Conservation (phyloP, 177 flowering plant genomes). For the Vitis hybrid region DNA sequence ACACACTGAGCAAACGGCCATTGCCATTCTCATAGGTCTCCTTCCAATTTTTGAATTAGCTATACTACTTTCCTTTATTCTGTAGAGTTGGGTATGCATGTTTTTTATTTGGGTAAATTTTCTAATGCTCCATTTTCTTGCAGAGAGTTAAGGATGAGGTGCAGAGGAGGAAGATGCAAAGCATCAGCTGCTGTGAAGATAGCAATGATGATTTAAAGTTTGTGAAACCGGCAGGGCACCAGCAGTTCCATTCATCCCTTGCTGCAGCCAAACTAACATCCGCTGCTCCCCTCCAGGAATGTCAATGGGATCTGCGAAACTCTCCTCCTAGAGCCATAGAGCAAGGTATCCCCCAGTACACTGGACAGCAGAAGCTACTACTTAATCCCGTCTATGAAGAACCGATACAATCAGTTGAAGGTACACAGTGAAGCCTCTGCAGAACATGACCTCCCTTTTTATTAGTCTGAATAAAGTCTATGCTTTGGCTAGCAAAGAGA, state of each 20-base stretch:
- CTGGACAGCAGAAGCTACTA: constrained; percentile 26
- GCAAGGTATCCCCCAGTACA: constrained; percentile 20
- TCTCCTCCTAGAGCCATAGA: constrained; percentile 22
- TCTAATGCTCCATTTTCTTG: constrained; percentile 6
- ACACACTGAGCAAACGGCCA: too few species aligned
- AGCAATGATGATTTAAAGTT: constrained; percentile 26
- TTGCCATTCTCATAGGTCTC: neutral
- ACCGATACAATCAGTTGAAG: constrained; percentile 28
- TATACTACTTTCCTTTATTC: neutral
- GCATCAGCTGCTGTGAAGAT: constrained; percentile 18
- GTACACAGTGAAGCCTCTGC: constrained; percentile 23
- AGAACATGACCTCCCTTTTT: too few species aligned
- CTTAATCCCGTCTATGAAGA: constrained; percentile 29
- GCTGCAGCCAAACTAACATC: constrained; percentile 37
- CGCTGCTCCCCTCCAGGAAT: constrained; percentile 19
- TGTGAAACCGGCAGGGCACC: constrained; percentile 48
- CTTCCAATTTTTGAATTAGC: neutral
- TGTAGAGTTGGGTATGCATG: neutral
- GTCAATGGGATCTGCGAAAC: constrained; percentile 17
- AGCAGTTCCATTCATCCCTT: constrained; percentile 58
- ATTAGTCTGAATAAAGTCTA: too few species aligned
- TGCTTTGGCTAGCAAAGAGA: too few species aligned
- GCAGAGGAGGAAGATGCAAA: constrained; percentile 45
- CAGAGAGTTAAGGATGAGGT: constrained; percentile 77
- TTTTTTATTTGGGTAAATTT: neutral